Evolutionary conservation across 176 grass and related monocot genomes (phyloP).

Genomic region (Lolium perenne): DNA sequence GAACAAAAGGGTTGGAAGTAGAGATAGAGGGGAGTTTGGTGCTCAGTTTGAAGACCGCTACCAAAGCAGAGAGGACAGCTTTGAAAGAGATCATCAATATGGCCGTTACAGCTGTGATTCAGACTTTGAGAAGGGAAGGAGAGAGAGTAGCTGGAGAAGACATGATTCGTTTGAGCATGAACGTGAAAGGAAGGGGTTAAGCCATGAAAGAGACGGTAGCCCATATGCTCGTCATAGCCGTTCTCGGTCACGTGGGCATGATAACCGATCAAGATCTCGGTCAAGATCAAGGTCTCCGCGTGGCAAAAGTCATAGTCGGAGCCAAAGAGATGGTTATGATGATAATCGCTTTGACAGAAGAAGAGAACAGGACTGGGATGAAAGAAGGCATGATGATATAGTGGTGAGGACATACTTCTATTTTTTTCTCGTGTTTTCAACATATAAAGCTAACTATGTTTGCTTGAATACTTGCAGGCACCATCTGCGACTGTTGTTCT

Average conservation of each 20-base stretch:
- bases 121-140: conserved; percentile 76
- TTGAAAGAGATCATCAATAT: conserved; percentile 78
- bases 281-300: conserved; percentile 82
- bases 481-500: conserved; percentile 92
- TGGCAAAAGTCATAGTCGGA: conserved; percentile 58
- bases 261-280: conserved; percentile 69
- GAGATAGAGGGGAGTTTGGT: conserved; percentile 61
- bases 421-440: conserved; percentile 5
- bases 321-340: conserved; percentile 75
- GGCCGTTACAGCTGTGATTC: conserved; percentile 57
- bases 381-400: conserved; percentile 69
- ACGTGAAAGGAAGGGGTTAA: conserved; percentile 65
- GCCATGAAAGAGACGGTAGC: conserved; percentile 72
- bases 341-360: conserved; percentile 78
- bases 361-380: conserved; percentile 78
- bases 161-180: conserved; percentile 59
- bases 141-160: conserved; percentile 70
- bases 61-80: conserved; percentile 63
- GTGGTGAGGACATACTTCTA: conserved; percentile 56
- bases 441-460: conserved; percentile 21
- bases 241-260: conserved; percentile 59
- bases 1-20: conserved; percentile 72
- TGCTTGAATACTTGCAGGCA: conserved; percentile 59
- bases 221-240: conserved; percentile 63
- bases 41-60: conserved; percentile 63